A percentile compares a stretch with the other conserved stretches of the same genome.
Evolutionary conservation across 192 early-diverging fungal genomes (phyloP).

Genomic region (Coemansia sp.): DNA sequence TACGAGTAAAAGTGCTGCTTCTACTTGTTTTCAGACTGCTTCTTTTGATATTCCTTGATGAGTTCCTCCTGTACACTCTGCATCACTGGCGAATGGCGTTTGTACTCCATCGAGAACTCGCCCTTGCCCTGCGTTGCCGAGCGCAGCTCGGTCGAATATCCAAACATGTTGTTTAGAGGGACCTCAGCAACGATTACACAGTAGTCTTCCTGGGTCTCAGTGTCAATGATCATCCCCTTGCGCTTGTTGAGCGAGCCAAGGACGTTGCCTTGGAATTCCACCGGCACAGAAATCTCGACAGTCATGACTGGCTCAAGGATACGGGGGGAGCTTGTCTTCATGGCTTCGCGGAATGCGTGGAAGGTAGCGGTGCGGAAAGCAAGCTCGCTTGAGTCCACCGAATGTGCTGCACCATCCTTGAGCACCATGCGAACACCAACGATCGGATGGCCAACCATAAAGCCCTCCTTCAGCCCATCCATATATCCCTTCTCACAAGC

Average conservation of each 20-base stretch:
- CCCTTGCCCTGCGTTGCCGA: constrained; percentile 94
- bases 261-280: constrained; percentile 90
- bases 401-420: constrained; percentile 87
- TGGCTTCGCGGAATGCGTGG: constrained; percentile 90
- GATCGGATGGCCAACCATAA: constrained; percentile 88
- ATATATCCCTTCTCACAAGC: constrained; percentile 96
- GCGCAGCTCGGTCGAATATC: constrained; percentile 93
- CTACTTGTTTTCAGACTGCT: constrained; percentile 55
- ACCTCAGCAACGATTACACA: constrained; percentile 85
- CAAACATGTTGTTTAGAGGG: constrained; percentile 98
- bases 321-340: constrained; percentile 73
- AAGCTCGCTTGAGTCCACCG: constrained; percentile 94
- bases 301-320: constrained; percentile 97
- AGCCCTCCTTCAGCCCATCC: constrained; percentile 87
- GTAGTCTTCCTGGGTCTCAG: constrained; percentile 91
- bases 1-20: too few species aligned
- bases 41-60: constrained; percentile 84
- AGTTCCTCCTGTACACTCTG: constrained; percentile 82
- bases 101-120: constrained; percentile 98
- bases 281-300: constrained; percentile 84
- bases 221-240: constrained; percentile 92
- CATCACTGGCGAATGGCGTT: constrained; percentile 76
- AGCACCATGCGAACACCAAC: constrained; percentile 85
- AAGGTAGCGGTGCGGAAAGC: constrained; percentile 90
- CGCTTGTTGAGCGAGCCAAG: constrained; percentile 95